phyloP scores from a whole-genome alignment of 352 stramenopile genomes.

The Hyaloperonospora arabidopsidis region DNA sequence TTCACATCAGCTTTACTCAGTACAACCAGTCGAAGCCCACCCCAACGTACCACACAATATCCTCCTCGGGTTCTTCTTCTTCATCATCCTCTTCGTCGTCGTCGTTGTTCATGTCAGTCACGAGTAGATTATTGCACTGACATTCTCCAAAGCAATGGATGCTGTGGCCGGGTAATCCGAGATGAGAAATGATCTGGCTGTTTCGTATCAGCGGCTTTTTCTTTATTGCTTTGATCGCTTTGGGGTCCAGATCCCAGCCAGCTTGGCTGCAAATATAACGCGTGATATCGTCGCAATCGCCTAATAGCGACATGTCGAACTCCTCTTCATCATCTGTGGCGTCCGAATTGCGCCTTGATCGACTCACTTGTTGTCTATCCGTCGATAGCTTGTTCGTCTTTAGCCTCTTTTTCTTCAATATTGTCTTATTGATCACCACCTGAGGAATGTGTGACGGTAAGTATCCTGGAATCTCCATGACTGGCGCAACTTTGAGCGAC shows the following conservation, averaged over 20 bases:
- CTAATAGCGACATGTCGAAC: slow-evolving; percentile 78
- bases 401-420: slow-evolving; percentile 72
- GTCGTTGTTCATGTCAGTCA: slow-evolving; percentile 23
- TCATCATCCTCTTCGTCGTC: slow-evolving; percentile 16
- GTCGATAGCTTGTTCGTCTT: slow-evolving; percentile 31
- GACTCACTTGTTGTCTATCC: slow-evolving; percentile 15
- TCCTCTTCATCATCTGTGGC: slow-evolving; percentile 32
- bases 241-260: slow-evolving; percentile 35
- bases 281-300: slow-evolving; percentile 73
- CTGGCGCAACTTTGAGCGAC: slow-evolving; percentile 93
- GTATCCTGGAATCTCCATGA: slow-evolving; percentile 88
- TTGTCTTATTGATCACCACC: slow-evolving; percentile 87
- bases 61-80: slow-evolving; percentile 31
- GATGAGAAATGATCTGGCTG: slow-evolving; percentile 24
- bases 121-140: slow-evolving; percentile 42
- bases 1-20: slow-evolving; percentile 1
- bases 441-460: slow-evolving; percentile 73
- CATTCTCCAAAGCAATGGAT: slow-evolving; percentile 37
- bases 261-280: slow-evolving; percentile 52
- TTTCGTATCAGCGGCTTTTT: slow-evolving; percentile 11
- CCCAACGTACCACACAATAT: slow-evolving; percentile 40
- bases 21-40: neutral
- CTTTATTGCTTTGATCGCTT: slow-evolving; percentile 9
- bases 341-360: slow-evolving; percentile 15
- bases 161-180: slow-evolving; percentile 18